Evolutionary conservation across 2,329 filamentous ascomycete genomes (phyloP).

Genomic region (Aspergillus pseudoviridinutans): DNA sequence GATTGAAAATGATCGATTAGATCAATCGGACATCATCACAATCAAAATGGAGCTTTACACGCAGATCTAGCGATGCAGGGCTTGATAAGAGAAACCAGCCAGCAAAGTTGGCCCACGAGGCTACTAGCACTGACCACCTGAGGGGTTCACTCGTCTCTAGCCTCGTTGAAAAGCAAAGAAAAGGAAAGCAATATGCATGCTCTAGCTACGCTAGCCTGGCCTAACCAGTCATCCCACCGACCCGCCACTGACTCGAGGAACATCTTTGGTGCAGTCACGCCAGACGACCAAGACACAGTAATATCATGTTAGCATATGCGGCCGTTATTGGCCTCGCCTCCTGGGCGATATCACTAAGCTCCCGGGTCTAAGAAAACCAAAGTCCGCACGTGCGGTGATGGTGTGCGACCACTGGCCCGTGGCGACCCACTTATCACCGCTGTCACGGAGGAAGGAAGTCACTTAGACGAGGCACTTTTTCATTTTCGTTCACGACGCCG

Average conservation of each 20-base stretch:
- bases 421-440: neutral
- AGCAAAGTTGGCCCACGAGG: too few species aligned
- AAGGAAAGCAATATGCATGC: neutral
- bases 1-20: neutral
- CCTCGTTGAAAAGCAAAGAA: neutral
- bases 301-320: neutral
- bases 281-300: too few species aligned
- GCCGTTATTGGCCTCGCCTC: neutral
- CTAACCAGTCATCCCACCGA: neutral
- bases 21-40: neutral
- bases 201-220: too few species aligned
- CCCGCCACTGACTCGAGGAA: neutral
- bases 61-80: neutral
- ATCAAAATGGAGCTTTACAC: neutral
- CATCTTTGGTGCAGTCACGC: neutral
- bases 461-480: too few species aligned
- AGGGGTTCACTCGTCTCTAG: neutral
- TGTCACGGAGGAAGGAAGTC: neutral
- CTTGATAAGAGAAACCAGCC: neutral
- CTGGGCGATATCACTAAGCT: neutral
- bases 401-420: neutral
- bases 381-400: neutral
- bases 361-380: neutral
- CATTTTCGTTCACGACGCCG: too few species aligned
- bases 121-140: neutral